These are phyloP conservation scores for Geoglossum cookeanum DNA, from an alignment of 2,329 filamentous ascomycete species.

Conservation along the genomic window DNA sequence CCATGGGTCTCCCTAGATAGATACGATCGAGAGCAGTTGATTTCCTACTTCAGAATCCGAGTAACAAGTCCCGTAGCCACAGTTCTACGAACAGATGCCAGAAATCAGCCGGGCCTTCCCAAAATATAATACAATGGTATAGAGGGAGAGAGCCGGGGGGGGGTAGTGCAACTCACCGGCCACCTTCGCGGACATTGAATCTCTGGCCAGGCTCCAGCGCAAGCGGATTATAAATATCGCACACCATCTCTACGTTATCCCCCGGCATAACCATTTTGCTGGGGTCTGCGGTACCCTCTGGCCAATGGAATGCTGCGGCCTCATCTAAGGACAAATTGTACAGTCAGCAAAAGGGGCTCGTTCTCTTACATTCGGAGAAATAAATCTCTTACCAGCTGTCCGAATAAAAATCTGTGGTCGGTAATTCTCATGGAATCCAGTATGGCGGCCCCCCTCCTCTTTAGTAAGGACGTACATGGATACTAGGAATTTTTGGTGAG, in stretches of 20 bases:
- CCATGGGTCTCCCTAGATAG: background rate
- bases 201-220: slow-evolving; percentile 83
- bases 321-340: slow-evolving; percentile 29
- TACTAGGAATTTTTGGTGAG: slow-evolving; percentile 78
- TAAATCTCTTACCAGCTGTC: slow-evolving; percentile 51
- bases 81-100: slow-evolving; percentile 24
- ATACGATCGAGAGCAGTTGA: too few relatives aligned
- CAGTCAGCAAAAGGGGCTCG: background rate
- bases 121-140: background rate
- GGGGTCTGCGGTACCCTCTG: slow-evolving; percentile 58
- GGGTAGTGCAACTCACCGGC: slow-evolving; percentile 30
- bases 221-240: slow-evolving; percentile 65
- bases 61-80: slow-evolving; percentile 72
- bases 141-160: too few relatives aligned
- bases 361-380: background rate
- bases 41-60: slow-evolving; percentile 36
- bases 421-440: slow-evolving; percentile 91
- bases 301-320: slow-evolving; percentile 63
- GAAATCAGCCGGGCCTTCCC: background rate
- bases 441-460: slow-evolving; percentile 95
- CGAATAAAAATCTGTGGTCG: slow-evolving; percentile 90
- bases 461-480: slow-evolving; percentile 96
- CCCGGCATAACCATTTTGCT: slow-evolving; percentile 88
- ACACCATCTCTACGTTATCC: slow-evolving; percentile 96
- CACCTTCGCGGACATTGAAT: slow-evolving; percentile 97